These are phyloP conservation scores for Rhododendron henanense DNA, from an alignment of 148 eudicot genomes.

Conservation along the genomic window DNA sequence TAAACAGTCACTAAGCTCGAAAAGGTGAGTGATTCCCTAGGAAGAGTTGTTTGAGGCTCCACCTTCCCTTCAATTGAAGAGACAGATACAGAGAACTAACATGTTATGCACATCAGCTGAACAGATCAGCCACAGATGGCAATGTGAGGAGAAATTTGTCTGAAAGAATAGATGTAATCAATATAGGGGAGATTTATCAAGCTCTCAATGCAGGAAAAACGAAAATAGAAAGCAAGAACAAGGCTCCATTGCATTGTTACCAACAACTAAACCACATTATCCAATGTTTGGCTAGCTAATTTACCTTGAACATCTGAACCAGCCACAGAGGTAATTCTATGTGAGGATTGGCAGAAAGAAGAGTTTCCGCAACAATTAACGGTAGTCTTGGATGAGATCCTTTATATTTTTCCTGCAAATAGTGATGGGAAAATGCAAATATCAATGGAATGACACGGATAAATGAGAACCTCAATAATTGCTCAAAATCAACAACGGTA, in stretches of 20 bases:
- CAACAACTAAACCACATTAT: neutral
- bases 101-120: neutral
- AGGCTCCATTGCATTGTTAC: neutral
- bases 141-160: neutral
- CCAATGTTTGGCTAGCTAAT: neutral
- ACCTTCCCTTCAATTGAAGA: neutral
- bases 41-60: neutral
- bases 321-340: conserved; percentile 98
- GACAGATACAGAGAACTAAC: neutral
- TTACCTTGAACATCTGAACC: conserved; percentile 88
- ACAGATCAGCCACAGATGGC: neutral
- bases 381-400: conserved; percentile 74
- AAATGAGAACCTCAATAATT: neutral
- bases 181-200: neutral
- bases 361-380: conserved; percentile 84
- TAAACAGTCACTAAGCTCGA: neutral
- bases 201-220: neutral
- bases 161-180: neutral
- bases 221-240: neutral
- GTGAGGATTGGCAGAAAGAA: conserved; percentile 74
- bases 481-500: neutral
- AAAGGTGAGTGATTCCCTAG: neutral
- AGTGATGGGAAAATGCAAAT: neutral
- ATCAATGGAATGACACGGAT: neutral
- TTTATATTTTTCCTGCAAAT: conserved; percentile 73